Percentiles rank a stretch among this genome's conserved stretches.
phyloP scores from a whole-genome alignment of 2,329 filamentous ascomycete genomes.

The Cryphonectria radicalis region DNA sequence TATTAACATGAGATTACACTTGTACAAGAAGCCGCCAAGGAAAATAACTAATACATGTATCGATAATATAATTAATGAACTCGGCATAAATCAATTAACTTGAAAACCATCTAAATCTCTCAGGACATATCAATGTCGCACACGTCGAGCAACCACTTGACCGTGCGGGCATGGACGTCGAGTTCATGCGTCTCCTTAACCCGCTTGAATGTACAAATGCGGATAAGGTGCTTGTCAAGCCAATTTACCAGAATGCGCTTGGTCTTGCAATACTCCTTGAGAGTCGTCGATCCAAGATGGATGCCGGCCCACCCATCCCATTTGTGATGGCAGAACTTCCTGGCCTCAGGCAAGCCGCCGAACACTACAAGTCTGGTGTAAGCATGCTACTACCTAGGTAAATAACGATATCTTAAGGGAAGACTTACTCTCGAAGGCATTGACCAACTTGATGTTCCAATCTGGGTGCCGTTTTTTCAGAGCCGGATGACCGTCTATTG shows the following conservation, averaged over 20 bases:
- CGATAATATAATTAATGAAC: too few species aligned
- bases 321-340: neutral
- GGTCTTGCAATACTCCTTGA: neutral
- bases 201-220: neutral
- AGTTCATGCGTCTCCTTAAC: neutral
- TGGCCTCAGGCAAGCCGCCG: neutral
- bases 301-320: neutral
- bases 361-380: neutral
- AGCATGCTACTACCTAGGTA: neutral
- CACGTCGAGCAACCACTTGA: neutral
- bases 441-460: neutral
- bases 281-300: neutral
- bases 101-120: too few species aligned
- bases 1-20: too few species aligned
- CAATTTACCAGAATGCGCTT: neutral
- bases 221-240: neutral
- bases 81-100: too few species aligned
- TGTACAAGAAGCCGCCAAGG: too few species aligned
- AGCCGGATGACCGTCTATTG: neutral
- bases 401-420: too few species aligned
- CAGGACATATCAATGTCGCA: neutral
- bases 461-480: neutral
- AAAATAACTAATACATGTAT: too few species aligned
- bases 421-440: neutral
- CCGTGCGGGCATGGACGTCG: neutral